These are phyloP conservation scores for Cyberlindnera nakhonratchasimensis DNA, from an alignment of 805 yeast genomes.

Conservation along the genomic window DNA sequence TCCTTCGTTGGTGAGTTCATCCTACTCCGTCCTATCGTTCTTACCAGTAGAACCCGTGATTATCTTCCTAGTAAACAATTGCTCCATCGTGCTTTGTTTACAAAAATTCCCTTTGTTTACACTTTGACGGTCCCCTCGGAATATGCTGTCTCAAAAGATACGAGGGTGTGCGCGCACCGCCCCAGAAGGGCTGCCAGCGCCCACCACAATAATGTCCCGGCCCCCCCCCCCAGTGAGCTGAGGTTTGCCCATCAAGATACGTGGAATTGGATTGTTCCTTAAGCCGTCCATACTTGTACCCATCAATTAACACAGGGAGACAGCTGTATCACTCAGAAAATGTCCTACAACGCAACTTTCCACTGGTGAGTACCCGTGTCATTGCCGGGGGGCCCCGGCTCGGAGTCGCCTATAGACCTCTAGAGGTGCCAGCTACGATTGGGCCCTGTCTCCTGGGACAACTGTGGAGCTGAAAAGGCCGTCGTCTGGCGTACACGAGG, in stretches of 20 bases:
- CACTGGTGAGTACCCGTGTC: constrained; percentile 8
- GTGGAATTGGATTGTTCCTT: too few relatives aligned
- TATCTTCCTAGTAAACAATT: too few relatives aligned
- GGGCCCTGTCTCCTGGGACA: too few relatives aligned
- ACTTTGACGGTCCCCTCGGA: neutral
- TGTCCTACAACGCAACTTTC: constrained; percentile 15
- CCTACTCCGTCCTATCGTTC: neutral
- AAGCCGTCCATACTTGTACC: too few relatives aligned
- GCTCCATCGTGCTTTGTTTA: neutral
- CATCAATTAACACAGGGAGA: neutral
- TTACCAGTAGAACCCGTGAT: too few relatives aligned
- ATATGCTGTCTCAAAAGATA: too few relatives aligned
- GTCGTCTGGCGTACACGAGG: too few relatives aligned
- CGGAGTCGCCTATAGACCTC: neutral
- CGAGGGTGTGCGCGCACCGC: neutral
- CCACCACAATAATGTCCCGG: neutral
- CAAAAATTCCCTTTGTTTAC: constrained; percentile 2
- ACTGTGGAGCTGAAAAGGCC: neutral
- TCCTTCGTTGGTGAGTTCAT: constrained; percentile 20
- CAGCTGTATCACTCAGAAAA: neutral
- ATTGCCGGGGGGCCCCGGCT: neutral
- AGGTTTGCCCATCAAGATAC: neutral
- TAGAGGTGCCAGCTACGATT: too few relatives aligned
- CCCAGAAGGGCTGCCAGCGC: neutral
- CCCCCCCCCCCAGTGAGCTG: neutral